Evolutionary conservation across 1,139 yeast species (phyloP).

Genomic region (Debaryomyces nepalensis): DNA sequence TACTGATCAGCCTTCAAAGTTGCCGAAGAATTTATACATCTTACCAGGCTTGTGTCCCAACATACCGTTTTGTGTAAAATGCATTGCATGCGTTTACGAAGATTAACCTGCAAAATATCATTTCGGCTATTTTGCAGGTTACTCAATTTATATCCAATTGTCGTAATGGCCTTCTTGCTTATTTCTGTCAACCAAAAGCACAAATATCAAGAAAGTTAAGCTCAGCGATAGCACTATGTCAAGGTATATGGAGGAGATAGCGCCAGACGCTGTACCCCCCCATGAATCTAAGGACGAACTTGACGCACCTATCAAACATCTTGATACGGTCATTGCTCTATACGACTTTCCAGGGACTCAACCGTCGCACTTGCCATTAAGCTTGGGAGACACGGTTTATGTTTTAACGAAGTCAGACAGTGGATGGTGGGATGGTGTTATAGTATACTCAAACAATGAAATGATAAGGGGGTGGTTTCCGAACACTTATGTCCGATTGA

Average conservation of each 20-base stretch:
- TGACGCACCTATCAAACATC: constrained; percentile 38
- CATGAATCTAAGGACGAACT: constrained; percentile 26
- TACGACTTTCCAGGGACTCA: constrained; percentile 56
- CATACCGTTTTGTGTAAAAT: not conserved
- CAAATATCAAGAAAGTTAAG: not conserved
- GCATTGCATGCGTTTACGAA: not conserved
- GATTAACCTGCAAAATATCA: constrained; percentile 4
- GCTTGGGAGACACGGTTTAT: constrained; percentile 55
- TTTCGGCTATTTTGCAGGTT: not conserved
- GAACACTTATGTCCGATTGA: constrained; percentile 56
- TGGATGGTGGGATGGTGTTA: constrained; percentile 83
- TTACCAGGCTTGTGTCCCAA: not conserved
- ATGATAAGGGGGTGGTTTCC: constrained; percentile 78
- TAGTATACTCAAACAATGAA: constrained; percentile 45
- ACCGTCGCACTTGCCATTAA: constrained; percentile 50
- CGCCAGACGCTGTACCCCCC: constrained; percentile 46
- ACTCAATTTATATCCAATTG: not conserved
- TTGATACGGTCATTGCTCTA: constrained; percentile 57
- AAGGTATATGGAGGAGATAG: constrained; percentile 36
- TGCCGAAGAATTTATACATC: no score
- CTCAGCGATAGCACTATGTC: constrained; percentile 16
- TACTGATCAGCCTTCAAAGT: no score
- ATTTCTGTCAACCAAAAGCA: not conserved
- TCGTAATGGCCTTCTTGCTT: constrained; percentile 1
- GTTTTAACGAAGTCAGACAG: constrained; percentile 56